Conservation (phyloP, 2,329 filamentous ascomycete species). For the Aspergillus latus region DNA sequence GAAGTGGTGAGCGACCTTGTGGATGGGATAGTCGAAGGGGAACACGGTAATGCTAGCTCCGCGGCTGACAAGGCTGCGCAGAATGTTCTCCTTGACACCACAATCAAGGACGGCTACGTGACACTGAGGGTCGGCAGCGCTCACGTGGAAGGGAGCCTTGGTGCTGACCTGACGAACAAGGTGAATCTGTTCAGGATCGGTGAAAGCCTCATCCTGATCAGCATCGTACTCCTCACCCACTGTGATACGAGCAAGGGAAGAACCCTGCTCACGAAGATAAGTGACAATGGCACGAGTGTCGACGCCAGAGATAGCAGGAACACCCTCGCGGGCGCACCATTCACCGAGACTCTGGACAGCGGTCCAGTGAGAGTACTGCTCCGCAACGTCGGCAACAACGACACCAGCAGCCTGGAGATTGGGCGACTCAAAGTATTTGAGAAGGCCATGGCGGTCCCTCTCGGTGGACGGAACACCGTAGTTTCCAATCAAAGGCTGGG, state of each 20-base stretch:
- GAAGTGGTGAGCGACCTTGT: slow-evolving; percentile 97
- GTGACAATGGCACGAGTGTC: slow-evolving; percentile 97
- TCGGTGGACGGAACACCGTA: slow-evolving; percentile 89
- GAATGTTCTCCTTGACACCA: slow-evolving; percentile 99
- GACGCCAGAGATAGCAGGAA: slow-evolving; percentile 93
- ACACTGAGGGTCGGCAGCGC: slow-evolving; percentile 75
- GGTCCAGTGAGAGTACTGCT: slow-evolving; percentile 97
- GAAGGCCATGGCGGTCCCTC: slow-evolving; percentile 82
- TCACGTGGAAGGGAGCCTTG: slow-evolving; percentile 95
- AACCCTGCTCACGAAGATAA: slow-evolving; percentile 91
- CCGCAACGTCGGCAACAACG: slow-evolving; percentile 90
- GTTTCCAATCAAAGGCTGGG: slow-evolving; percentile 95
- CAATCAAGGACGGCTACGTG: slow-evolving; percentile 96
- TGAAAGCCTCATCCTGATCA: slow-evolving; percentile 93
- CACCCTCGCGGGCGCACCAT: slow-evolving; percentile 95
- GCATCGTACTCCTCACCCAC: slow-evolving; percentile 98
- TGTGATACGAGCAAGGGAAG: slow-evolving; percentile 89
- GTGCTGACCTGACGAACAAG: slow-evolving; percentile 94
- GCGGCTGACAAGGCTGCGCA: slow-evolving; percentile 87
- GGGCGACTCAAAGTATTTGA: slow-evolving; percentile 98
- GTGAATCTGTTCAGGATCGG: slow-evolving; percentile 96
- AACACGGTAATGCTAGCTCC: slow-evolving; percentile 92
- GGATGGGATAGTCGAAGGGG: slow-evolving; percentile 94
- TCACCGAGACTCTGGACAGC: slow-evolving; percentile 89
- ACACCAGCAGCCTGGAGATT: slow-evolving; percentile 96